Evolutionary conservation across 305 asterid species (phyloP).

Genomic region (Ajuga reptans): DNA sequence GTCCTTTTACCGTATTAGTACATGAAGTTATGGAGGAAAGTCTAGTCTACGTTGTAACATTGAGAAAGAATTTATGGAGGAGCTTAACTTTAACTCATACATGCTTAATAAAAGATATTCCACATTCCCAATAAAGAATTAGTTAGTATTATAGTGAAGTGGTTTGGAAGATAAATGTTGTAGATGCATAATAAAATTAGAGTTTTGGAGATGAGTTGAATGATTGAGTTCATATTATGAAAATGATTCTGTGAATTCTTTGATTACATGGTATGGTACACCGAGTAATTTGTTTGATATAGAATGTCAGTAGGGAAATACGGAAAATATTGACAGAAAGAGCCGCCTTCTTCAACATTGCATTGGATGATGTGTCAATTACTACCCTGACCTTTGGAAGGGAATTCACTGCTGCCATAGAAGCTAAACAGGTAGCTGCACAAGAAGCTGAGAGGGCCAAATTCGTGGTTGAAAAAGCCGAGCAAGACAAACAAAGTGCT

Average conservation of each 20-base stretch:
- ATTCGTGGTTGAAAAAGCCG: conserved; percentile 90
- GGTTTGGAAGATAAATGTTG: background rate
- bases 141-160: background rate
- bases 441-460: conserved; percentile 98
- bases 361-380: conserved; percentile 89
- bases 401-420: conserved; percentile 92
- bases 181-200: background rate
- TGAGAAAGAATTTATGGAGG: background rate
- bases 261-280: background rate
- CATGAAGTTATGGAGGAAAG: background rate
- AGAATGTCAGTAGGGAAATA: conserved; percentile 89
- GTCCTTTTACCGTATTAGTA: background rate
- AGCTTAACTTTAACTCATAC: background rate
- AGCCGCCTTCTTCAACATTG: conserved; percentile 82
- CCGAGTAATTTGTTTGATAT: conserved; percentile 5
- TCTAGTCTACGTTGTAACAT: background rate
- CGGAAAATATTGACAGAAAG: conserved; percentile 73
- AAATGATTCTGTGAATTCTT: background rate
- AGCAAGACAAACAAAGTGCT: conserved; percentile 93
- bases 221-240: background rate
- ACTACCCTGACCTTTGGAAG: conserved; percentile 74
- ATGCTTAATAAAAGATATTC: background rate
- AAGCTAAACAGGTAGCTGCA: conserved; percentile 96
- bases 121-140: background rate
- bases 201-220: background rate